Percentiles rank a stretch among this genome's conserved stretches.
These are phyloP conservation scores for Mycena rebaudengoi DNA, from an alignment of 768 basidiomycete genomes.

Conservation along the genomic window DNA sequence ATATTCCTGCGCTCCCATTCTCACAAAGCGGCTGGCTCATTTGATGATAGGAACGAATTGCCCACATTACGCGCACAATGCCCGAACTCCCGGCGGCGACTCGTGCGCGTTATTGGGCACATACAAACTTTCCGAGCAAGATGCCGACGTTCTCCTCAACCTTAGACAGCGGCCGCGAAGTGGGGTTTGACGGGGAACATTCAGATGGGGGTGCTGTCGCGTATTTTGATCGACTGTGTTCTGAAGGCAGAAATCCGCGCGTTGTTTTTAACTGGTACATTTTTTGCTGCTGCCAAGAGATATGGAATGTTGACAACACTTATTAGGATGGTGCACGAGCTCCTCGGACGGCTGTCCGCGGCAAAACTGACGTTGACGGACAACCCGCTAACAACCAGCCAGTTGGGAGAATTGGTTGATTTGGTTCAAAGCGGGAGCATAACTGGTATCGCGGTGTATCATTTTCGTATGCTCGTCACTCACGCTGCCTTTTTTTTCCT, in stretches of 20 bases:
- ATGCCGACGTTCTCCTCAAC: constrained; percentile 78
- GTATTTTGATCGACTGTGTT: constrained; percentile 83
- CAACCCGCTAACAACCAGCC: constrained; percentile 65
- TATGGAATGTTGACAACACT: no score
- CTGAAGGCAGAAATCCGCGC: constrained; percentile 66
- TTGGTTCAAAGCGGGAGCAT: constrained; percentile 71
- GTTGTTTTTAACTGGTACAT: constrained; percentile 87
- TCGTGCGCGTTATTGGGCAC: constrained; percentile 59
- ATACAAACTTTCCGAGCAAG: constrained; percentile 62
- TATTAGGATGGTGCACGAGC: constrained; percentile 88
- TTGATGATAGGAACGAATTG: constrained; percentile 66
- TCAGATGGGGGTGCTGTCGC: constrained; percentile 63
- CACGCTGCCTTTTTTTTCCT: constrained; percentile 2
- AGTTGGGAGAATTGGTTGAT: constrained; percentile 82
- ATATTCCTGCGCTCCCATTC: neutral
- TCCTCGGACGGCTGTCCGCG: constrained; percentile 79
- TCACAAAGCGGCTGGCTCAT: constrained; percentile 1
- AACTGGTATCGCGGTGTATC: constrained; percentile 77
- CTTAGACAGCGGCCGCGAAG: constrained; percentile 73
- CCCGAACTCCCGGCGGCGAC: constrained; percentile 82
- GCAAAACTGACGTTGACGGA: constrained; percentile 61
- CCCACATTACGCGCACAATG: constrained; percentile 57
- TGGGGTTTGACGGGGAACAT: no score
- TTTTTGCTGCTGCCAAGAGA: constrained; percentile 4
- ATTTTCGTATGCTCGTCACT: neutral